Percentiles rank a stretch among this genome's conserved stretches.
phyloP scores from a whole-genome alignment of 2,329 filamentous ascomycete species.

The Apiospora kogelbergensis region DNA sequence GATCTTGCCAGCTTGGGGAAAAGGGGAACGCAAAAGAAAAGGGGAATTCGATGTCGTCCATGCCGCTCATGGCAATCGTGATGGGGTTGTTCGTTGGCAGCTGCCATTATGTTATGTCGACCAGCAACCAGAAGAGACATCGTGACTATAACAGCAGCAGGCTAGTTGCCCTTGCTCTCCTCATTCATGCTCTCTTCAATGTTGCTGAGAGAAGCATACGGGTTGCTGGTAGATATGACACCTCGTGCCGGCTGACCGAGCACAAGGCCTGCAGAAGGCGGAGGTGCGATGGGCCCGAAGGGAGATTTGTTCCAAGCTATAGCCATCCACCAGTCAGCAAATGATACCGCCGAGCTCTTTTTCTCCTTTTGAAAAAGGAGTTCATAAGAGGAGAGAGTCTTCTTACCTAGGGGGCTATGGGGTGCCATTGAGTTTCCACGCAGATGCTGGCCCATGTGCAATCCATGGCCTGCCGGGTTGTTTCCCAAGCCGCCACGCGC shows the following conservation, averaged over 20 bases:
- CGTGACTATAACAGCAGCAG: neutral
- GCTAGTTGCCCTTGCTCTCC: neutral
- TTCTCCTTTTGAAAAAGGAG: neutral
- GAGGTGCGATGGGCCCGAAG: slow-evolving; percentile 32
- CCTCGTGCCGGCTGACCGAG: neutral
- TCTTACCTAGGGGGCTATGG: neutral
- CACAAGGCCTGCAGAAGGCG: slow-evolving; percentile 9
- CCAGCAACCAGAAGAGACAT: neutral
- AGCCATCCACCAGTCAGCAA: neutral
- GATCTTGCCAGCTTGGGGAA: neutral
- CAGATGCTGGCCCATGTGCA: neutral
- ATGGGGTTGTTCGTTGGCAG: neutral
- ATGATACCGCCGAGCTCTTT: neutral
- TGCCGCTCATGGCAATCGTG: neutral
- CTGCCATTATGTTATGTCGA: neutral
- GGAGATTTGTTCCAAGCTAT: slow-evolving; percentile 26
- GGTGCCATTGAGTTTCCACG: neutral
- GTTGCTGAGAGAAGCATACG: slow-evolving; percentile 26
- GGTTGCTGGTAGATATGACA: slow-evolving; percentile 20
- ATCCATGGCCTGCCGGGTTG: neutral
- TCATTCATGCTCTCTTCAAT: slow-evolving; percentile 18
- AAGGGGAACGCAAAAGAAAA: neutral
- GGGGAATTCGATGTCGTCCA: too few species aligned
- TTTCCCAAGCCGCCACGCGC: neutral
- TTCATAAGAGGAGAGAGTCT: too few species aligned